Percentiles rank a stretch among this genome's conserved stretches.
Evolutionary conservation across 176 grass and related monocot species (phyloP).

Genomic region (Oropetium thomaeum): DNA sequence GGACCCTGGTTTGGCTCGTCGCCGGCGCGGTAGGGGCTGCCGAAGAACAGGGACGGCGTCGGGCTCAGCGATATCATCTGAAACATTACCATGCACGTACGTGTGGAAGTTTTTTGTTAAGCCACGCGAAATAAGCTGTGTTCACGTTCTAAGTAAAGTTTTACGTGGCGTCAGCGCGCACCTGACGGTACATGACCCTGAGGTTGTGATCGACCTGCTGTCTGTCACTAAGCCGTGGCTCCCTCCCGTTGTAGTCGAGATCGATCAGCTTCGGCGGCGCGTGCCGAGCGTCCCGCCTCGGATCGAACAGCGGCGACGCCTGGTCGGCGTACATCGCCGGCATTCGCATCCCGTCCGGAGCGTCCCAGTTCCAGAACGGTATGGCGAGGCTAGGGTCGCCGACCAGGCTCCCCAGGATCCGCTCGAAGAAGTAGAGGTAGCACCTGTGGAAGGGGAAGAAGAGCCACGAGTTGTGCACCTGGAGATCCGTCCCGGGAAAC

Average conservation of each 20-base stretch:
- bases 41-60: constrained; percentile 30
- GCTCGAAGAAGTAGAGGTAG: constrained; percentile 68
- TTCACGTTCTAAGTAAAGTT: no score
- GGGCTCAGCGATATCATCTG: constrained; percentile 46
- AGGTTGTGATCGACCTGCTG: constrained; percentile 40
- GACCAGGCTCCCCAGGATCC: constrained; percentile 53
- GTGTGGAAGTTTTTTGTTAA: background rate
- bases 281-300: constrained; percentile 25
- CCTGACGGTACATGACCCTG: constrained; percentile 42
- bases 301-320: constrained; percentile 43
- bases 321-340: constrained; percentile 32
- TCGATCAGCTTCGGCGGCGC: constrained; percentile 27
- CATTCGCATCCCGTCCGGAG: constrained; percentile 51
- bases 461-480: constrained; percentile 58
- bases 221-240: constrained; percentile 21
- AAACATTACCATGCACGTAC: background rate
- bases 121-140: background rate
- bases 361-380: constrained; percentile 59
- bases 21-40: constrained; percentile 37
- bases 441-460: constrained; percentile 60
- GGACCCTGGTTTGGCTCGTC: constrained; percentile 7
- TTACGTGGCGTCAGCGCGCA: no score
- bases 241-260: background rate
- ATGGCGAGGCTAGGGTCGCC: constrained; percentile 41
- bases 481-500: background rate